Percentiles rank a stretch among this genome's conserved stretches.
phyloP scores from a whole-genome alignment of 2,329 filamentous ascomycete genomes.

The Endoconidiophora polonica region DNA sequence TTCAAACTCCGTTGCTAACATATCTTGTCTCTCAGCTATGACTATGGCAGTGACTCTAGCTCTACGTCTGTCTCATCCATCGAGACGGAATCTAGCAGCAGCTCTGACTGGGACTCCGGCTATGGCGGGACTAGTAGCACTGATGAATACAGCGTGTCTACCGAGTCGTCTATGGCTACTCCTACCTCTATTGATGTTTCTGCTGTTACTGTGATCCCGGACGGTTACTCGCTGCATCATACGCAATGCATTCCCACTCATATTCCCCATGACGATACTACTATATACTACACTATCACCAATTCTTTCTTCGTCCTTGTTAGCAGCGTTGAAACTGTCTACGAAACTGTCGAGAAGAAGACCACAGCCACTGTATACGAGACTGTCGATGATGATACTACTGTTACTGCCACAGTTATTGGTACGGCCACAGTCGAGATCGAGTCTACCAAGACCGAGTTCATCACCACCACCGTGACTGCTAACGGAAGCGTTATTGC shows the following conservation, averaged over 20 bases:
- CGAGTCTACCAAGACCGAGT: background rate
- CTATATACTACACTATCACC: slow-evolving; percentile 14
- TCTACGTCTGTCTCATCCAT: background rate
- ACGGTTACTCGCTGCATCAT: slow-evolving; percentile 5
- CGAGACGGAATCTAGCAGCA: background rate
- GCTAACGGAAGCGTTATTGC: background rate
- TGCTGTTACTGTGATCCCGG: background rate
- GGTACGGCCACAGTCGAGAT: slow-evolving; percentile 2
- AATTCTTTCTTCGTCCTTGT: slow-evolving; percentile 14
- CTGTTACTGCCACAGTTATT: slow-evolving; percentile 7
- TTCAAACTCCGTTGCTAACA: background rate
- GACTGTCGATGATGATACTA: slow-evolving; percentile 3
- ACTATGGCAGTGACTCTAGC: background rate
- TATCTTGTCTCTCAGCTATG: background rate
- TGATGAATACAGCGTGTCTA: too few relatives aligned
- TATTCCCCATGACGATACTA: background rate
- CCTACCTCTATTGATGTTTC: too few relatives aligned
- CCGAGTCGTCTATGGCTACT: too few relatives aligned
- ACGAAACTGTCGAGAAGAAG: slow-evolving; percentile 14
- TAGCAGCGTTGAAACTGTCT: slow-evolving; percentile 13
- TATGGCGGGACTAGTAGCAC: background rate
- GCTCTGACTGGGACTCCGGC: background rate
- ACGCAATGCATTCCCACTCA: slow-evolving; percentile 3
- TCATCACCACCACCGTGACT: background rate
- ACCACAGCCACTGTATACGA: slow-evolving; percentile 10